A percentile compares a stretch with the other conserved stretches of the same genome.
Evolutionary conservation across 371 early-diverging fungal genomes (phyloP).

Genomic region (Syncephalastrum monosporum): DNA sequence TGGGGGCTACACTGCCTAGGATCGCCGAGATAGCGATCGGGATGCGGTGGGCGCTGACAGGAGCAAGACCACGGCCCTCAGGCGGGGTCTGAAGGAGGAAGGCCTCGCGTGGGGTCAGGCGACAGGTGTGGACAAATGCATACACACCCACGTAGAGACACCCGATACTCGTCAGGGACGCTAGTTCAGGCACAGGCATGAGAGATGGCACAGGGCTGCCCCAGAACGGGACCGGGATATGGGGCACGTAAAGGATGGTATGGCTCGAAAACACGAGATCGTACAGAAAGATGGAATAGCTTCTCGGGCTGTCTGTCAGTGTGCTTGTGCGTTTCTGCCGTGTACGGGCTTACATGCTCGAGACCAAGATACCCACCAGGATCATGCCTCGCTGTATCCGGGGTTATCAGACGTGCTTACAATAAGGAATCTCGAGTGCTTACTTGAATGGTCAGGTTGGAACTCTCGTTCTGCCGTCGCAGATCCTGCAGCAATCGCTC

Average conservation of each 20-base stretch:
- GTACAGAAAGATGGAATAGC: slow-evolving; percentile 24
- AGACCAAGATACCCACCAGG: slow-evolving; percentile 20
- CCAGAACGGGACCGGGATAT: slow-evolving; percentile 19
- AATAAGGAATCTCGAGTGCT: too few species aligned
- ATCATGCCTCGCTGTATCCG: slow-evolving; percentile 22
- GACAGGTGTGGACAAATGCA: slow-evolving; percentile 15
- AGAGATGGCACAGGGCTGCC: slow-evolving; percentile 5
- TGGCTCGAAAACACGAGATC: slow-evolving; percentile 15
- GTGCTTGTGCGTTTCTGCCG: not conserved
- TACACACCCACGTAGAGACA: slow-evolving; percentile 15
- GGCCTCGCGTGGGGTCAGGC: slow-evolving; percentile 8
- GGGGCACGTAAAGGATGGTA: slow-evolving; percentile 19
- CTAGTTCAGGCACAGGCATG: slow-evolving; percentile 14
- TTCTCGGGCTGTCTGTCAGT: not conserved
- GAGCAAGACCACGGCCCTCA: slow-evolving; percentile 7
- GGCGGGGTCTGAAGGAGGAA: slow-evolving; percentile 10
- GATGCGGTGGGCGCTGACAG: not conserved
- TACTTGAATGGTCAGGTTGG: slow-evolving; percentile 35
- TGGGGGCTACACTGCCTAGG: slow-evolving; percentile 16
- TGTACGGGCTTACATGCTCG: slow-evolving; percentile 21
- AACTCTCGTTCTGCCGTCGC: slow-evolving; percentile 30
- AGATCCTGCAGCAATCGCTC: slow-evolving; percentile 30
- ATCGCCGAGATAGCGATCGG: slow-evolving; percentile 4
- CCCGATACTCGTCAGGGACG: slow-evolving; percentile 13
- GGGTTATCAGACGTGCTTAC: not conserved